Evolutionary conservation across 768 basidiomycete genomes (phyloP).

Genomic region (Crassisporium funariophilum): DNA sequence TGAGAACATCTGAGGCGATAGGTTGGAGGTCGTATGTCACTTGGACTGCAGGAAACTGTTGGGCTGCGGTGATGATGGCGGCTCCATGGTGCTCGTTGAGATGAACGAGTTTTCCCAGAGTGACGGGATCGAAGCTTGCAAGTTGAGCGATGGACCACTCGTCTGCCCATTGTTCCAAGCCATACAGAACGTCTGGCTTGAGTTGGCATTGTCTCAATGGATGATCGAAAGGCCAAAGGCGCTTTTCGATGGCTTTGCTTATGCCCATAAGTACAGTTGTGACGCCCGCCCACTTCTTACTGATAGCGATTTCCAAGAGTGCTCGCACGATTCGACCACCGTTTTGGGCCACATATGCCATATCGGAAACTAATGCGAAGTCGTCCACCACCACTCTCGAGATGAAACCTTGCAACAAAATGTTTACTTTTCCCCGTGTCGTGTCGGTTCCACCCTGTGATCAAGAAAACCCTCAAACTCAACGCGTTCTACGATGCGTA

Average conservation of each 20-base stretch:
- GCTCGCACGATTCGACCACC: constrained; percentile 94
- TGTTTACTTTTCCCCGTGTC: constrained; percentile 86
- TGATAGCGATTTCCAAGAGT: constrained; percentile 91
- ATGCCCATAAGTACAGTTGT: constrained; percentile 81
- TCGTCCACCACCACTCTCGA: constrained; percentile 83
- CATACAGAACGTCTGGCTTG: constrained; percentile 76
- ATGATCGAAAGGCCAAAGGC: constrained; percentile 94
- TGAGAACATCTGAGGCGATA: constrained; percentile 81
- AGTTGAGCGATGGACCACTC: constrained; percentile 79
- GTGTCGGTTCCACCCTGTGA: constrained; percentile 57
- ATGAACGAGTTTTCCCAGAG: constrained; percentile 79
- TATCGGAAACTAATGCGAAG: constrained; percentile 95
- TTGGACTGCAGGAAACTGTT: constrained; percentile 76
- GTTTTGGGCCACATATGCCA: constrained; percentile 92
- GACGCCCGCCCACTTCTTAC: constrained; percentile 87
- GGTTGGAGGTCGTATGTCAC: constrained; percentile 77
- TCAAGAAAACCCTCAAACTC: background rate
- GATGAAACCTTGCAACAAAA: constrained; percentile 89
- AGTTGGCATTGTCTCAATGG: constrained; percentile 83
- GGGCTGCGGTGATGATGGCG: constrained; percentile 77
- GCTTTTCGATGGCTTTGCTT: constrained; percentile 91
- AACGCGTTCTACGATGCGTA: too few relatives aligned
- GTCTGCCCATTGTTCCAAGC: constrained; percentile 77
- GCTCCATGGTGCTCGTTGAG: constrained; percentile 84
- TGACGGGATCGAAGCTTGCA: constrained; percentile 60